A percentile compares a stretch with the other conserved stretches of the same genome.
Evolutionary conservation across 2,329 filamentous ascomycete species (phyloP).

Genomic region (Ceratocystiopsis brevicomis): DNA sequence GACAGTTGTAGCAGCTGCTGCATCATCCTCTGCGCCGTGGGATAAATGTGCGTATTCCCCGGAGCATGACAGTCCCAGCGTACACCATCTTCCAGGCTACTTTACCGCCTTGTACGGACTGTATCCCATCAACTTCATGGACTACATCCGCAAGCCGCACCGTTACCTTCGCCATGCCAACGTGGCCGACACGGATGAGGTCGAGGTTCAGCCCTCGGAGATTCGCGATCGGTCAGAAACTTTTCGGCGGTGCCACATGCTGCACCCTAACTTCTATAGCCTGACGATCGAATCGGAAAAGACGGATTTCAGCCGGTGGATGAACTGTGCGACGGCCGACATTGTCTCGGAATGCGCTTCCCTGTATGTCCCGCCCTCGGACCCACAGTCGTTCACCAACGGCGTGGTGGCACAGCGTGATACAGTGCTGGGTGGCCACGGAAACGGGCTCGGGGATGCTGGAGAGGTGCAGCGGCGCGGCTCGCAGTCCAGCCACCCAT

Average conservation of each 20-base stretch:
- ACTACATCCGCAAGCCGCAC: constrained; percentile 67
- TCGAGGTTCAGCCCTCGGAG: constrained; percentile 61
- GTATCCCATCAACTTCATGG: constrained; percentile 73
- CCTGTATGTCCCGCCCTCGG: constrained; percentile 27
- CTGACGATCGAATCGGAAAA: constrained; percentile 65
- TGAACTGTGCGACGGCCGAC: constrained; percentile 61
- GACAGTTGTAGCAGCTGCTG: too few relatives aligned
- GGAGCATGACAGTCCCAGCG: constrained; percentile 40
- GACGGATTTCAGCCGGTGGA: constrained; percentile 56
- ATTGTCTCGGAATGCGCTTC: constrained; percentile 64
- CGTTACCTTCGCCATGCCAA: constrained; percentile 58
- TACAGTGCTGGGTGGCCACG: too few relatives aligned
- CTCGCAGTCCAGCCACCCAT: constrained; percentile 34
- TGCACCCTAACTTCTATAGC: constrained; percentile 73
- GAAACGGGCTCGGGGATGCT: constrained; percentile 3
- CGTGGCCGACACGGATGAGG: constrained; percentile 48
- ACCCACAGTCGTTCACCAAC: constrained; percentile 1
- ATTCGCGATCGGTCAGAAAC: constrained; percentile 58
- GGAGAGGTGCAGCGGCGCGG: constrained; percentile 18
- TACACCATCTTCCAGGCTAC: constrained; percentile 53
- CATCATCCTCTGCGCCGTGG: constrained; percentile 25
- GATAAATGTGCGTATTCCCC: constrained; percentile 42
- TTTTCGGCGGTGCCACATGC: constrained; percentile 51
- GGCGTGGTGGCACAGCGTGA: not conserved
- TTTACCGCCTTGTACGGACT: constrained; percentile 70